Evolutionary conservation across 306 rosid genomes (phyloP), one percentile per base, ranked within the genome.

Genomic region (Cucumis melo): DNA sequence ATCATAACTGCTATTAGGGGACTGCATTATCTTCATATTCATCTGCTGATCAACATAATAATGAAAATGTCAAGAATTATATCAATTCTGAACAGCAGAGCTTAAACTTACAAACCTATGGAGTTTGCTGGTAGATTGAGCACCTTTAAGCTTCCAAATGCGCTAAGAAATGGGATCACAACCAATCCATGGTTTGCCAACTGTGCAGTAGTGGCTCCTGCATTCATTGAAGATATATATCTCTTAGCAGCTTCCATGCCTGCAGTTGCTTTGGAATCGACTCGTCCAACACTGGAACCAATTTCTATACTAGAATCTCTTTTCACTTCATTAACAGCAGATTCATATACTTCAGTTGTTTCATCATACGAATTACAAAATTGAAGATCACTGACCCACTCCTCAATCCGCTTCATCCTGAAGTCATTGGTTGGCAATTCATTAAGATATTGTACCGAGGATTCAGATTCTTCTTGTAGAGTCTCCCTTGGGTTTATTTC

Each of bases 81-180:
- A 68, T 32, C 59, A 80, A 23, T 70, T 70, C 39, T 62, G 51
- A 64, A 64, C 21, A 64, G 57, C 3, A 59, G 29, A 58, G 81
- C 19, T 34, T 5, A 78, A 82, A 75, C 20, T 16, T 74, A 78
- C 84, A 59, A 79, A 94, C 99, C 97, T 48, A 94, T 90, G 27
- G 98, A 68, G 68, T 94, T 94, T 85, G 94, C 97, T 0, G 99
- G 81, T 39, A 94, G 76, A 89, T 92, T 94, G 84, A 94, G 93
- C 82, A 90, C 87, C 86, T 82, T 92, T 81, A 92, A 80, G 83
- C 90, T 85, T 39, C 78, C 91, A 85, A 92, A 92, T 79, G 94
- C 97, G 79, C 97, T 85, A 75, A 94, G 83, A 83, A 90, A 85
- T n/a, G 99, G 99, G 84, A 92, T 90, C 83, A 84, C 85, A 83